Evolutionary conservation across 768 basidiomycete species (phyloP), one percentile per base, ranked within the genome.

Genomic region (Phlebiopsis gigantea): DNA sequence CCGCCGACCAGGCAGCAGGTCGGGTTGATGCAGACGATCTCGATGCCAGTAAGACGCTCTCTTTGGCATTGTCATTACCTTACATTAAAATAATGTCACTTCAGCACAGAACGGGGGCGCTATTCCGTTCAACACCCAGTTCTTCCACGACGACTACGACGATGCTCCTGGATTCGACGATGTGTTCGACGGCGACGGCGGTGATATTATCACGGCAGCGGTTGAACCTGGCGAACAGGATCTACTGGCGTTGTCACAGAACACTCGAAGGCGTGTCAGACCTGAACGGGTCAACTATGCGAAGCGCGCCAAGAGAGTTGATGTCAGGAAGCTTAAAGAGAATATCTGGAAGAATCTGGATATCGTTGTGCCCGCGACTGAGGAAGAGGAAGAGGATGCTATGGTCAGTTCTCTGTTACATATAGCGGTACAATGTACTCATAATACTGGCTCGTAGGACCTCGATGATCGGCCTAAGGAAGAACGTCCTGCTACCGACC

Each of bases 341-440:
- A 96, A 94, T 63, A 98, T 99, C 47, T 98, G 97, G 97, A 90
- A 82, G 68, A 90, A 90, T 1, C 70, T 98, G 45, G 87, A 92
- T 63, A 92, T 97, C 56, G 81, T 85, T 30, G 75, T 85, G 42
- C 61, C 70, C n/a, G 67, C 61, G 19, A 64, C 58, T 9, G 73
- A 75, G 39, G 74, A 74, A 6, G 73, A 78, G 29, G 73, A 75
- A 10, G 75, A 71, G 3, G 58, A 45, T 49, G 61, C 60, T 8
- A 66, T 66, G 68, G 66, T 66, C 14, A 49, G 62, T 48, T n/a
- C 21, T 17, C 15, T 29, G 44, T 4, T 39, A n/a, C 34, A 39
- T 17, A 2, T 17, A 17, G 17, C 12, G 17, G 34, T 30, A n/a
- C 31, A 17, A 15, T 51, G 21, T 24, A 4, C 34, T 51, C 8